These are phyloP conservation scores for Leccinum barrowsii DNA, from an alignment of 768 basidiomycete genomes.

Conservation along the genomic window DNA sequence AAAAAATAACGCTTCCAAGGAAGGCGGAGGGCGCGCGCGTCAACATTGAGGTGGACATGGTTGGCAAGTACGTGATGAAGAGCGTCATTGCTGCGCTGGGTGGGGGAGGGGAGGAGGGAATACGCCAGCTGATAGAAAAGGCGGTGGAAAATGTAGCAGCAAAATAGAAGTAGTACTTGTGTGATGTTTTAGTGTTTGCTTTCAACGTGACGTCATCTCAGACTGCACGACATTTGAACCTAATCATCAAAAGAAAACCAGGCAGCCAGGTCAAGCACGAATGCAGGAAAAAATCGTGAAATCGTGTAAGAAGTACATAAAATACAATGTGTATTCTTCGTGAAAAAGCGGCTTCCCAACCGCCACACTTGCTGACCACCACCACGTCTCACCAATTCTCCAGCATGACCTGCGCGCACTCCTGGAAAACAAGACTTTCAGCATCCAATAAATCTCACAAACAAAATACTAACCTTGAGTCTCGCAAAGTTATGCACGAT, in stretches of 20 bases:
- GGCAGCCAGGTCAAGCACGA: too few relatives aligned
- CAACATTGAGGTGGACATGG: slow-evolving; percentile 95
- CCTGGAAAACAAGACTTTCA: slow-evolving; percentile 22
- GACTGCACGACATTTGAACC: too few relatives aligned
- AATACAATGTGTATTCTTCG: not conserved
- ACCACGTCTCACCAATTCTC: slow-evolving; percentile 34
- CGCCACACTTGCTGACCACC: not conserved
- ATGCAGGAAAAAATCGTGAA: too few relatives aligned
- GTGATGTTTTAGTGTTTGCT: not conserved
- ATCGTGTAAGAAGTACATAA: not conserved
- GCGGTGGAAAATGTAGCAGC: slow-evolving; percentile 55
- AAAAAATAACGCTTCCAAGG: slow-evolving; percentile 74
- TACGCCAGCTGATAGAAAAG: slow-evolving; percentile 52
- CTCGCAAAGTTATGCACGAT: slow-evolving; percentile 65
- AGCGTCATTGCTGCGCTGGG: slow-evolving; percentile 68
- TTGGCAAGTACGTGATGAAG: slow-evolving; percentile 89
- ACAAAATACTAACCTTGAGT: slow-evolving; percentile 49
- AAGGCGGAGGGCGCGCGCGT: slow-evolving; percentile 80
- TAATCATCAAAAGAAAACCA: too few relatives aligned
- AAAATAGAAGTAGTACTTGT: too few relatives aligned
- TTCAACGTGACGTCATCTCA: too few relatives aligned
- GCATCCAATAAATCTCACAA: not conserved
- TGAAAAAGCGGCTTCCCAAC: not conserved
- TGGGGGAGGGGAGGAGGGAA: slow-evolving; percentile 46
- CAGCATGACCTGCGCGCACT: slow-evolving; percentile 37